Evolutionary conservation across 768 basidiomycete genomes (phyloP), one percentile per base, ranked within the genome.

Genomic region (Xerocomellus intermedius): DNA sequence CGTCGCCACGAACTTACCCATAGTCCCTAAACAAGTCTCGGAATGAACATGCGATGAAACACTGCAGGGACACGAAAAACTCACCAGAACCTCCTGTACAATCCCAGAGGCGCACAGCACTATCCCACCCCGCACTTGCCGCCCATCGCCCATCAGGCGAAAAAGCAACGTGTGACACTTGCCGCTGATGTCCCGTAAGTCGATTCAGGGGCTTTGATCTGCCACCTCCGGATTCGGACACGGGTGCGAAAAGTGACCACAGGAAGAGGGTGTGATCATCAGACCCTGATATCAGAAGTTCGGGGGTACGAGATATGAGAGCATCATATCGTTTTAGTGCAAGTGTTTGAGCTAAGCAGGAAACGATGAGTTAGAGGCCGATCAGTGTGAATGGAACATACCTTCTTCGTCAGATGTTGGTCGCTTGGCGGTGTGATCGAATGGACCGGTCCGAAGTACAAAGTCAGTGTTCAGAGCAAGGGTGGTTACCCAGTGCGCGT

Each of bases 401-500:
- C 91, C 94, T 75, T 97, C 89, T 68, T 84, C 86, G 51, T 96
- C 90, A 7, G 87, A 87, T 8, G 80, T 73, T 0, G 94, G 89
- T 51, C 79, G 80, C 72, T 90, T 94, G 42, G 82, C 83, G 2
- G 80, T 89, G 62, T 97, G 91, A 69, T 98, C 94, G 63, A 90
- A 98, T 0, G 96, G 94, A 0, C 96, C 96, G 0, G 96, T 98
- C 22, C 95, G 86, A 5, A 97, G 79, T 26, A 96, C 84, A 65
- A 95, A 97, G 68, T 99, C 96, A 10, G 95, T 95, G 71, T 94
- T 96, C 51, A 98, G 79, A 4, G 97, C 86, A 42, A 99, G 83
- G 0, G 95, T 98, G 19, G 95, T 99, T 8, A 99, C 97, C 96
- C 95, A 98, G 66, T 99, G 97, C 0, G 94, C 97, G 64, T 99